phyloP scores from a whole-genome alignment of 1,284 basidiomycete species.

The Irpex sp. region DNA sequence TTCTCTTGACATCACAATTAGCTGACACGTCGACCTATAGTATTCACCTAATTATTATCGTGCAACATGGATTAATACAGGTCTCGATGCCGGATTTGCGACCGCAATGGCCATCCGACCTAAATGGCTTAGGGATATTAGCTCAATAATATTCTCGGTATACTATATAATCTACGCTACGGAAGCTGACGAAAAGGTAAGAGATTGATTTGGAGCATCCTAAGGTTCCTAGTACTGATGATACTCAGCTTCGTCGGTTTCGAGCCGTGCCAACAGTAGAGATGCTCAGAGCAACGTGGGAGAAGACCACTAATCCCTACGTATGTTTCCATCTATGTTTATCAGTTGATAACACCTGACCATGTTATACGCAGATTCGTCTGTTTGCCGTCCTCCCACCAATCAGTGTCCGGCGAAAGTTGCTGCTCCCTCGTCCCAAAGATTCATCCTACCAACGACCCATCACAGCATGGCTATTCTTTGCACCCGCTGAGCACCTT shows the following conservation, averaged over 20 bases:
- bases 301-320: constrained; percentile 94
- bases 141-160: constrained; percentile 77
- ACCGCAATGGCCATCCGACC: constrained; percentile 93
- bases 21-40: constrained; percentile 33
- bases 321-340: constrained; percentile 36
- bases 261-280: constrained; percentile 93
- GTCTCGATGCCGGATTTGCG: constrained; percentile 96
- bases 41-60: constrained; percentile 94
- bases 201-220: constrained; percentile 7
- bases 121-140: constrained; percentile 87
- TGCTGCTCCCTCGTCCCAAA: constrained; percentile 80
- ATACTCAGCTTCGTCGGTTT: constrained; percentile 76
- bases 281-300: constrained; percentile 94
- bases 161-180: constrained; percentile 96
- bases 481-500: constrained; percentile 66
- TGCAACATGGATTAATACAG: constrained; percentile 94
- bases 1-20: background rate
- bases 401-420: constrained; percentile 69
- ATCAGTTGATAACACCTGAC: constrained; percentile 5
- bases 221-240: background rate
- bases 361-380: constrained; percentile 50
- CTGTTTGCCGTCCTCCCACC: constrained; percentile 55
- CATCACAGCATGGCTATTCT: constrained; percentile 84
- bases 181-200: constrained; percentile 91
- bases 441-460: constrained; percentile 77